Evolutionary conservation across 2,329 filamentous ascomycete genomes (phyloP).

Genomic region (Herpotrichia juniperi): DNA sequence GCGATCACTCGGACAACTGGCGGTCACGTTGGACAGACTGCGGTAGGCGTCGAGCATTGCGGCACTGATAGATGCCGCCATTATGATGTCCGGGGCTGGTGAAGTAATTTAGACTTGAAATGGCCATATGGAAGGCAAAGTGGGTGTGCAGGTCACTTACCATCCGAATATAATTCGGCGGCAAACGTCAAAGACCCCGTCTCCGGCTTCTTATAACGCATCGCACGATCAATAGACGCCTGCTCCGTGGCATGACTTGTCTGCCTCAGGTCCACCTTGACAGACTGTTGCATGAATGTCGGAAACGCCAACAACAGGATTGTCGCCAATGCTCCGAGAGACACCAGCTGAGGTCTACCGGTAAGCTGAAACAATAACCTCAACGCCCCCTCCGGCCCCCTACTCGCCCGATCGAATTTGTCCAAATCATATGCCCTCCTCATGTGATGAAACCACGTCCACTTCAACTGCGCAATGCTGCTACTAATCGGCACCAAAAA

Average conservation of each 20-base stretch:
- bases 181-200: neutral
- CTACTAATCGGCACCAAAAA: constrained; percentile 1
- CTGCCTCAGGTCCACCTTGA: neutral
- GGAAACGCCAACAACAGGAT: constrained; percentile 12
- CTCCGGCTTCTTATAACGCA: neutral
- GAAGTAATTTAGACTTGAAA: too few species aligned
- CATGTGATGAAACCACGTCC: constrained; percentile 5
- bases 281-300: constrained; percentile 14
- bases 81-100: neutral
- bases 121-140: too few species aligned
- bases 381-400: constrained; percentile 16
- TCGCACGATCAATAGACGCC: neutral
- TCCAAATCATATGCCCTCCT: constrained; percentile 7
- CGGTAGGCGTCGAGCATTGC: neutral
- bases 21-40: neutral
- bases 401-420: constrained; percentile 14
- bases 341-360: constrained; percentile 7
- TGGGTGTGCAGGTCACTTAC: too few species aligned
- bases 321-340: constrained; percentile 15
- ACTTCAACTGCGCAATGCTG: constrained; percentile 6
- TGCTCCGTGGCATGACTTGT: neutral
- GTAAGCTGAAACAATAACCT: constrained; percentile 6
- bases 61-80: neutral
- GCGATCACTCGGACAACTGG: neutral
- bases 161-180: neutral